These are phyloP conservation scores for Ramaria rubella DNA, from an alignment of 768 basidiomycete species.

Conservation along the genomic window DNA sequence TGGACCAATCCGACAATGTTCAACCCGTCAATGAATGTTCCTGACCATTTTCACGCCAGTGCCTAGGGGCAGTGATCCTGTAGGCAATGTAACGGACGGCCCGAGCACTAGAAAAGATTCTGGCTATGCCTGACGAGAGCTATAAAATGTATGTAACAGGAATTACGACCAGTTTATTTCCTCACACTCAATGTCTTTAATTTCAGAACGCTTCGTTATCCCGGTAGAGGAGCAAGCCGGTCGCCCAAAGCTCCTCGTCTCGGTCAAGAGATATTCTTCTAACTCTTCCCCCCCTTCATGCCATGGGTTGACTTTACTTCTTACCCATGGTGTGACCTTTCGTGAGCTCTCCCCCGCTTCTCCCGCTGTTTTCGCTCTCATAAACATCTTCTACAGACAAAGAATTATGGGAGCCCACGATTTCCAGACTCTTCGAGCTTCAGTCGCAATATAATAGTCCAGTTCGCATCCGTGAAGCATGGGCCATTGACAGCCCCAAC, in stretches of 20 bases:
- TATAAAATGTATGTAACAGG: too few relatives aligned
- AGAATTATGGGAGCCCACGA: conserved; percentile 48
- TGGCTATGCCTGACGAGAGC: too few relatives aligned
- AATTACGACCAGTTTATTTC: too few relatives aligned
- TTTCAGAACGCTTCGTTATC: conserved; percentile 7
- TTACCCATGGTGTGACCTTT: conserved; percentile 8
- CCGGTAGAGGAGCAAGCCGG: conserved; percentile 1
- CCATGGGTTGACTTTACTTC: background rate
- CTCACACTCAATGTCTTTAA: background rate
- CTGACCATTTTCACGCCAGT: too few relatives aligned
- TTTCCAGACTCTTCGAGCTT: conserved; percentile 32
- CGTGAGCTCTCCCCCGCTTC: background rate
- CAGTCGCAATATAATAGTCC: conserved; percentile 12
- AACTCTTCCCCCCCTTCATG: background rate
- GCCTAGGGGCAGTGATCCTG: too few relatives aligned
- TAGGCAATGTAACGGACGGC: too few relatives aligned
- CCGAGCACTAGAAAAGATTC: too few relatives aligned
- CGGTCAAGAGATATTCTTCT: conserved; percentile 4
- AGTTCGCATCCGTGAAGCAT: conserved; percentile 35
- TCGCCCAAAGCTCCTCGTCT: background rate
- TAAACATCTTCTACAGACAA: conserved; percentile 34
- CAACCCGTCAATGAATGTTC: too few relatives aligned
- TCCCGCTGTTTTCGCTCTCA: background rate
- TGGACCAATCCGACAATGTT: too few relatives aligned
- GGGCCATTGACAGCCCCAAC: conserved; percentile 23